Percentiles rank a stretch among this genome's conserved stretches.
Conservation (phyloP, 192 early-diverging fungal genomes). For the Paraglomus brasilianum region DNA sequence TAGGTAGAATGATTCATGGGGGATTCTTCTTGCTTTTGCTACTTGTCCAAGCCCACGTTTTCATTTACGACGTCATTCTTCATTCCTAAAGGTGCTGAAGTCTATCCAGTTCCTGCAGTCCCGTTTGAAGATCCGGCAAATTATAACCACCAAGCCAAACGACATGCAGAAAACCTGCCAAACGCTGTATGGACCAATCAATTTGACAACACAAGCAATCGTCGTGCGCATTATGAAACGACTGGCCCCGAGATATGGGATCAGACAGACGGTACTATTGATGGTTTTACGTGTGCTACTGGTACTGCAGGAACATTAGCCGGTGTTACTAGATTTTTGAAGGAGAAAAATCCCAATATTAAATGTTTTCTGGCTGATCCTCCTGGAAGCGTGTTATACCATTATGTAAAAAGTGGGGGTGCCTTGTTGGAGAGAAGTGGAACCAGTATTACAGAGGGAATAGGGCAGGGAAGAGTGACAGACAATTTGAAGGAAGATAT, state of each 20-base stretch:
- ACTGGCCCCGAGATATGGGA: constrained; percentile 94
- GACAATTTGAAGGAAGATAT: constrained; percentile 83
- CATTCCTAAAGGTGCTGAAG: constrained; percentile 67
- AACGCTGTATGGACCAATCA: constrained; percentile 98
- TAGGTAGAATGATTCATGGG: constrained; percentile 48
- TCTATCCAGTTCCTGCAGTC: constrained; percentile 90
- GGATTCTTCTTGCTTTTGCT: not conserved
- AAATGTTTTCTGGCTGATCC: constrained; percentile 89
- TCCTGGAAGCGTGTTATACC: constrained; percentile 89
- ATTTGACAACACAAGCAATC: constrained; percentile 92
- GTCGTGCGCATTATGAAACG: constrained; percentile 90
- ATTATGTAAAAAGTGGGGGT: constrained; percentile 71
- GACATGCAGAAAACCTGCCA: constrained; percentile 71
- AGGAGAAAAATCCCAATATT: constrained; percentile 69
- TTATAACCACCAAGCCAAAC: constrained; percentile 91
- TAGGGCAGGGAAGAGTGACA: constrained; percentile 93
- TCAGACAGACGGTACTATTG: constrained; percentile 77
- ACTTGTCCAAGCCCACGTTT: not conserved
- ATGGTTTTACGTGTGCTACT: constrained; percentile 90
- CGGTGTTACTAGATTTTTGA: constrained; percentile 79
- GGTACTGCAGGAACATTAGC: constrained; percentile 93
- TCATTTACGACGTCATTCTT: not conserved
- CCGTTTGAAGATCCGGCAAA: constrained; percentile 89
- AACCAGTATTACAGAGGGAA: constrained; percentile 91
- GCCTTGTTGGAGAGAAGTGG: constrained; percentile 70